These are phyloP conservation scores for Pythium guiyangense DNA, from an alignment of 352 stramenopile genomes.

Conservation along the genomic window DNA sequence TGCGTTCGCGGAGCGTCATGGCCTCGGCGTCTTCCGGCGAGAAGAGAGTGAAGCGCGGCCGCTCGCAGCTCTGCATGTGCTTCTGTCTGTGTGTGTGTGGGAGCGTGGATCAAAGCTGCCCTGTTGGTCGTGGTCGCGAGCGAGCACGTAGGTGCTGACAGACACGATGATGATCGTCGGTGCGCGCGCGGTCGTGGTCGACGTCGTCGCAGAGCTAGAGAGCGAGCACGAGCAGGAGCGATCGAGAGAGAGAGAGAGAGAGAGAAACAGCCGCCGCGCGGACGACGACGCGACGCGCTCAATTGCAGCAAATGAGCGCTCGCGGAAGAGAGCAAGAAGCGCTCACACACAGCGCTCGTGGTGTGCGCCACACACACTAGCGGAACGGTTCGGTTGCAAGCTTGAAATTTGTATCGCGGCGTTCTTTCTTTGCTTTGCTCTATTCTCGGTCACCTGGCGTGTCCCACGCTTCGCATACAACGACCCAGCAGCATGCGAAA, in stretches of 20 bases:
- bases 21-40: constrained; percentile 62
- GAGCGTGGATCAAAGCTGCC: no score
- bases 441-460: neutral
- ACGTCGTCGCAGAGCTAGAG: neutral
- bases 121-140: neutral
- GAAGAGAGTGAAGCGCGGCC: constrained; percentile 70
- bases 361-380: no score
- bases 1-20: constrained; percentile 66
- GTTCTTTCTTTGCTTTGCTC: neutral
- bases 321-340: no score
- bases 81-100: neutral
- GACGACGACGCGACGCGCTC: no score
- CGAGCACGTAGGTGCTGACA: no score
- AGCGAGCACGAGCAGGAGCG: no score
- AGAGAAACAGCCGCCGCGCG: no score
- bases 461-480: neutral
- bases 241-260: no score
- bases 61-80: constrained; percentile 24
- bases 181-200: neutral
- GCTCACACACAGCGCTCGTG: no score
- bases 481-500: neutral
- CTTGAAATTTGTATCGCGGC: no score
- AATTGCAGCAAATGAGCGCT: no score
- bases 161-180: neutral
- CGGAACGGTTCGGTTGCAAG: no score